These are phyloP conservation scores for Notholithocarpus densiflorus DNA, from an alignment of 306 rosid species.

Conservation along the genomic window DNA sequence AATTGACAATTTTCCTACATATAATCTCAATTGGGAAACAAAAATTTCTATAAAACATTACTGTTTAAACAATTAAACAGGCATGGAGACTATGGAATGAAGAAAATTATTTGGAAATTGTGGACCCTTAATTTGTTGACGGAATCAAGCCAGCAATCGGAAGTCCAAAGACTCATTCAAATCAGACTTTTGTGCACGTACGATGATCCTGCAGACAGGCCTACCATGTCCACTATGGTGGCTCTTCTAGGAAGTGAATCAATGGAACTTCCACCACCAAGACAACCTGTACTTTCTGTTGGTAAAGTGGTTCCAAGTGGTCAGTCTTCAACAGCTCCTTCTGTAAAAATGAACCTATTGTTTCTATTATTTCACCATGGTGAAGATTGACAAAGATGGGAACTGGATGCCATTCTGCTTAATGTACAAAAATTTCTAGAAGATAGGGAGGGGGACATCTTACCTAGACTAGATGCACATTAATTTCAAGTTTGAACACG, in stretches of 20 bases:
- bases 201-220: constrained; percentile 47
- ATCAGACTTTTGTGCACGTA: constrained; percentile 58
- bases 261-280: constrained; percentile 39
- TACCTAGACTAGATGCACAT: no score
- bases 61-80: constrained; percentile 18
- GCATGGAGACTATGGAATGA: constrained; percentile 55
- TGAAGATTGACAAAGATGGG: neutral
- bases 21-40: neutral
- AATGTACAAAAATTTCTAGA: no score
- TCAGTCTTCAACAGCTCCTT: constrained; percentile 27
- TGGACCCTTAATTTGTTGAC: constrained; percentile 36
- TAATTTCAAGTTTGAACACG: no score
- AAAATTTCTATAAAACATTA: neutral
- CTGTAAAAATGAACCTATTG: constrained; percentile 22
- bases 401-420: no score
- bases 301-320: constrained; percentile 10
- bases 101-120: constrained; percentile 34
- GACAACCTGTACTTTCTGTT: constrained; percentile 42
- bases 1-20: neutral
- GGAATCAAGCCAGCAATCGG: constrained; percentile 7
- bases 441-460: no score
- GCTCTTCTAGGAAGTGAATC: constrained; percentile 39
- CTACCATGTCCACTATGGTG: constrained; percentile 47
- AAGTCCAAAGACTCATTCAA: constrained; percentile 38
- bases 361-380: constrained; percentile 26